phyloP scores from a whole-genome alignment of 805 yeast genomes.

The Cyberlindnera maritima region DNA sequence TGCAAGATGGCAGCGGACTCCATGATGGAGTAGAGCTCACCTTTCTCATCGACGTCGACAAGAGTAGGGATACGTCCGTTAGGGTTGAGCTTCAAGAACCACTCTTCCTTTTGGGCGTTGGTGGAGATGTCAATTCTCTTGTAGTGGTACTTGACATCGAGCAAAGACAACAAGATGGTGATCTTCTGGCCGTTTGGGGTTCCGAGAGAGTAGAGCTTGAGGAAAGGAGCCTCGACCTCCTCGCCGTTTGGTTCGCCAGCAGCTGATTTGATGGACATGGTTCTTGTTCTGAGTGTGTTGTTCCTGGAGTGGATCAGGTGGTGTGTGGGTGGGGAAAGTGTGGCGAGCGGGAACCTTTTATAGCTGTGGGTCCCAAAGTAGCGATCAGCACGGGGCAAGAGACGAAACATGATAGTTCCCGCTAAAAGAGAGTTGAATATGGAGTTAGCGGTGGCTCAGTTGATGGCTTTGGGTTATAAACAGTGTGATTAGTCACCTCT shows the following conservation, averaged over 20 bases:
- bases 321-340: too few species aligned
- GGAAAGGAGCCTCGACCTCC: slow-evolving; percentile 37
- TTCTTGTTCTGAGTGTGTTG: not conserved
- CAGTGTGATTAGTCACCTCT: too few species aligned
- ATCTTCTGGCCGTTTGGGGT: slow-evolving; percentile 44
- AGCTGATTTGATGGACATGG: not conserved
- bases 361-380: too few species aligned
- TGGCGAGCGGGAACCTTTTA: too few species aligned
- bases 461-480: too few species aligned
- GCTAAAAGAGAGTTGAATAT: too few species aligned
- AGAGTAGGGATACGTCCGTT: slow-evolving; percentile 65
- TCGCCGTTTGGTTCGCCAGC: slow-evolving; percentile 31
- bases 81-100: slow-evolving; percentile 56
- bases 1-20: slow-evolving; percentile 63
- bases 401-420: too few species aligned
- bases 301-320: too few species aligned
- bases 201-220: slow-evolving; percentile 41
- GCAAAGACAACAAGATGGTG: slow-evolving; percentile 33
- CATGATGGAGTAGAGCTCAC: slow-evolving; percentile 42
- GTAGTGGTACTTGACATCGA: slow-evolving; percentile 32
- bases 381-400: too few species aligned
- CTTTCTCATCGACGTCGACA: slow-evolving; percentile 35
- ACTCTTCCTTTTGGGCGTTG: slow-evolving; percentile 50
- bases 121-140: slow-evolving; percentile 39
- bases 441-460: too few species aligned